Base-by-base conservation (phyloP, 2,329 filamentous ascomycete genomes). In the Aspergillus thermomutatus region DNA sequence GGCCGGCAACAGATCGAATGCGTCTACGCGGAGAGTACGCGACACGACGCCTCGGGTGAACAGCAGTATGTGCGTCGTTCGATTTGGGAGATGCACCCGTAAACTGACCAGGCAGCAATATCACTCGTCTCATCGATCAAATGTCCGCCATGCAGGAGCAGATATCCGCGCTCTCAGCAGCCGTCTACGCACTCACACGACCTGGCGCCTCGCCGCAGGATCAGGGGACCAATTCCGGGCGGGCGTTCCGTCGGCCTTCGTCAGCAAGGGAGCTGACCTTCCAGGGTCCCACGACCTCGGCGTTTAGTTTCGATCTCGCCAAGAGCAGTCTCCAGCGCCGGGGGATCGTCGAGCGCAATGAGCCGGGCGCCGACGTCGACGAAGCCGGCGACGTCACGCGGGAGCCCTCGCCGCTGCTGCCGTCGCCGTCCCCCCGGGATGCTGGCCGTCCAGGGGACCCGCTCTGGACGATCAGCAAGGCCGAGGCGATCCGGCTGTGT, bases 261-360 rank as follows among this genome's bases (percentile, higher is more conserved):
- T 65, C 63, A n/a, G 64, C 25, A 67, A 83, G 77, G 60, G 83
- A 82, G 54, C 82, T 83, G 0, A 81, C 83, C n/a, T 96, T 94
- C 68, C 87, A 89, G 55, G 92, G 92, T 0, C 90, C 91, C 0
- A 96, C 91, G 0, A 95, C 91, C 69, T 88, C 86, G 41, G 86
- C 86, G 1, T 96, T 91, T 72, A 91, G 88, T 63, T 83, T 96
- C 19, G 90, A 92, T 59, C 86, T 96, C 4, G 92, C 92, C 19
- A 93, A 91, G 71, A 89, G 85, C 51, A 95, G 91, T 51, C 80
- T 96, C 28, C 87, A 91, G 68, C 91, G 87, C 54, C 94, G 96
- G 85, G 92, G 92, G 7, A 95, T 95, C 65, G 86, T 86, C 43
- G 83, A 86, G 14, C 55, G 56, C 9, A 56, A 60, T n/a, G 64